Conservation (phyloP, 139 green algal species). For the Chlorella sp. region DNA sequence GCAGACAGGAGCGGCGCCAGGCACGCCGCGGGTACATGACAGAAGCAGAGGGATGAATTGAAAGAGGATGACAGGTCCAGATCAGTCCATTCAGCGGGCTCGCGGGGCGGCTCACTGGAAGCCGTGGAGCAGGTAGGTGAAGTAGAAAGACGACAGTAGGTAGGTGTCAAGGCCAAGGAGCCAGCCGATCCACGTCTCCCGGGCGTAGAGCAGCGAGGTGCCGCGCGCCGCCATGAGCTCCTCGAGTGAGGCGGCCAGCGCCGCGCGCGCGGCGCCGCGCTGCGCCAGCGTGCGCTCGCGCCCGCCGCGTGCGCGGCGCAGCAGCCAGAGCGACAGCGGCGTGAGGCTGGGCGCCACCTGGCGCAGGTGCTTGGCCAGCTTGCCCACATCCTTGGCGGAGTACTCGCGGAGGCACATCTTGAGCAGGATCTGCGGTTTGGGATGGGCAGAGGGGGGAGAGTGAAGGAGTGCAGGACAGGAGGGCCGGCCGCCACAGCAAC, state of each 20-base stretch:
- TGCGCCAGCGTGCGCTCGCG: background rate
- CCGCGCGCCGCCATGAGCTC: background rate
- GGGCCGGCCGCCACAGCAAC: background rate
- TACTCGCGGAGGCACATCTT: background rate
- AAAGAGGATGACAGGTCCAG: no score
- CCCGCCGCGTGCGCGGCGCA: background rate
- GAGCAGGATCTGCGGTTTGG: no score
- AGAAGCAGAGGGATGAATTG: no score
- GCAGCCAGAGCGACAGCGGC: slow-evolving; percentile 22
- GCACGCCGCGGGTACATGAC: no score
- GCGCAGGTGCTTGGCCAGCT: background rate
- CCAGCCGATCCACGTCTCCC: background rate
- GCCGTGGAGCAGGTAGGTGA: slow-evolving; percentile 23
- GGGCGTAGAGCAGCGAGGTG: slow-evolving; percentile 15
- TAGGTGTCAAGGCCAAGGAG: slow-evolving; percentile 14
- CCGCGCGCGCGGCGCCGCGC: background rate
- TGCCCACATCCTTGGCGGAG: background rate
- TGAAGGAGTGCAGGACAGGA: no score
- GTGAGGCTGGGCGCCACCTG: slow-evolving; percentile 1
- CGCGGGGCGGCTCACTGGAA: slow-evolving; percentile 8
- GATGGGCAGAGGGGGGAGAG: no score
- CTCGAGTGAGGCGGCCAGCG: background rate
- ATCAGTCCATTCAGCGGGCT: no score
- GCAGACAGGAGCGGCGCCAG: no score
- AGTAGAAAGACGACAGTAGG: slow-evolving; percentile 27